Conservation (phyloP, 345 rosid species). For the Xanthoceras sorbifolium region DNA sequence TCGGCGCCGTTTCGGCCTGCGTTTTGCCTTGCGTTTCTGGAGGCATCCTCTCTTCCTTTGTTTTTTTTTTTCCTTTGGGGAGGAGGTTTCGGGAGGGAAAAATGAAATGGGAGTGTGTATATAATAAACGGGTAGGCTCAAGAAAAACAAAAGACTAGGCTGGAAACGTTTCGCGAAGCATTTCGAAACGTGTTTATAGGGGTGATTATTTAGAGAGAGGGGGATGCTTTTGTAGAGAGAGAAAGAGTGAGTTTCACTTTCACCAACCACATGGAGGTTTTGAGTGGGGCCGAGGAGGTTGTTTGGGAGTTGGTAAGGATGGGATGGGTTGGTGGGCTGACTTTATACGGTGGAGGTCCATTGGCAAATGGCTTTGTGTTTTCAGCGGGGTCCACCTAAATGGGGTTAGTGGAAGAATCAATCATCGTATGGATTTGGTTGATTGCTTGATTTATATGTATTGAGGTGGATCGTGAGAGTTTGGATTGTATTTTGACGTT, state of each 20-base stretch:
- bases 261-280: not conserved
- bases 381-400: not conserved
- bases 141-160: too few relatives aligned
- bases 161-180: too few relatives aligned
- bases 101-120: too few relatives aligned
- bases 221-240: not conserved
- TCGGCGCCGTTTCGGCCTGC: conserved; percentile 38
- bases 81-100: too few relatives aligned
- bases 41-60: conserved; percentile 34
- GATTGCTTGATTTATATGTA: not conserved
- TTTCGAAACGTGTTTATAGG: not conserved
- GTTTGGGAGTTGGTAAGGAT: not conserved
- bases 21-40: conserved; percentile 25
- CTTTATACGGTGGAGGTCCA: not conserved
- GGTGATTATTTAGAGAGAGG: not conserved
- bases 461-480: too few relatives aligned
- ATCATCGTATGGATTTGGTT: not conserved
- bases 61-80: too few relatives aligned
- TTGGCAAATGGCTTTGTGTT: too few relatives aligned
- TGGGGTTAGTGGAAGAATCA: not conserved
- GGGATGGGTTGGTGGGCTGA: not conserved
- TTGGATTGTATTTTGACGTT: too few relatives aligned
- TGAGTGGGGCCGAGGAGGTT: not conserved
- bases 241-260: not conserved
- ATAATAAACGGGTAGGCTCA: too few relatives aligned